A percentile compares a stretch with the other conserved stretches of the same genome.
phyloP scores from a whole-genome alignment of 352 stramenopile species.

The Phytophthora vignae region DNA sequence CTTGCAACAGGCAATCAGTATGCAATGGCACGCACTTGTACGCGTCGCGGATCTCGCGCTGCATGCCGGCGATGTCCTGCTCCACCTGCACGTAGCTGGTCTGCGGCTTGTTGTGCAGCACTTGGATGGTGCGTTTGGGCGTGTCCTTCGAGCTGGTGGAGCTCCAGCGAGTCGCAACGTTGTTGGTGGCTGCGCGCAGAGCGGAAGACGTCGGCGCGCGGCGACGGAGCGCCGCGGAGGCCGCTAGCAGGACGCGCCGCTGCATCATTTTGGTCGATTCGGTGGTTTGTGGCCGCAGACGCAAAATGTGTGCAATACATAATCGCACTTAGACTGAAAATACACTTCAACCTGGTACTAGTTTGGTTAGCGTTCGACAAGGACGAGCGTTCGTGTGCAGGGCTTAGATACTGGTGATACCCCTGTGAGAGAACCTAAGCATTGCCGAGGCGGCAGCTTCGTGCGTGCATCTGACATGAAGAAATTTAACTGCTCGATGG shows the following conservation, averaged over 20 bases:
- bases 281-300: conserved; percentile 19
- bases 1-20: not conserved
- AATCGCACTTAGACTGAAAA: not conserved
- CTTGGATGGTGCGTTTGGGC: conserved; percentile 52
- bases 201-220: conserved; percentile 4
- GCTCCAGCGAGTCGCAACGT: not conserved
- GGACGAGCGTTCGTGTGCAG: too few species aligned
- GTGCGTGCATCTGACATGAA: too few species aligned
- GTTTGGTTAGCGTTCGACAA: too few species aligned
- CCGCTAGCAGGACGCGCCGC: conserved; percentile 16
- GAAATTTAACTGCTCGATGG: too few species aligned
- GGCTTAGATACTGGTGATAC: too few species aligned
- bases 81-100: conserved; percentile 75
- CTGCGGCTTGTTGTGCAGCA: conserved; percentile 65
- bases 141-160: conserved; percentile 20
- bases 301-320: not conserved
- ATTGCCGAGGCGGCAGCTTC: too few species aligned
- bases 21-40: conserved; percentile 70
- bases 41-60: conserved; percentile 82
- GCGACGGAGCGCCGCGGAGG: conserved; percentile 25
- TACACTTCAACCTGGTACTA: not conserved
- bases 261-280: conserved; percentile 28
- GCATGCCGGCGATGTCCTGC: conserved; percentile 82
- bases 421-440: too few species aligned
- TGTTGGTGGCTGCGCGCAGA: not conserved